Percentiles rank a stretch among this genome's conserved stretches.
These are phyloP conservation scores for Colletotrichum sp. DNA, from an alignment of 2,329 filamentous ascomycete species.

Conservation along the genomic window DNA sequence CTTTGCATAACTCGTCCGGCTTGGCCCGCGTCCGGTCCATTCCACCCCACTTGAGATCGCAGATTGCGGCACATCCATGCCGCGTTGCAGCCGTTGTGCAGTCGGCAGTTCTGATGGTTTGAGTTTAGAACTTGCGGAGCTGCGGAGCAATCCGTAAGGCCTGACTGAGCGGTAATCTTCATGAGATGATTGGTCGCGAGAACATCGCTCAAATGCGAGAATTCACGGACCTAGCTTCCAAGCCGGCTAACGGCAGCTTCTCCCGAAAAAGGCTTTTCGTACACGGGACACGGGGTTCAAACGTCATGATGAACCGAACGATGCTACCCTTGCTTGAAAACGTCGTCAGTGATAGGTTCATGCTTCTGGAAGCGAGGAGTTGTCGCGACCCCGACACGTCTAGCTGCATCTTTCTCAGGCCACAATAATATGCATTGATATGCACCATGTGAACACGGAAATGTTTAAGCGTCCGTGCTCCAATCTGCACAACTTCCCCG, in stretches of 20 bases:
- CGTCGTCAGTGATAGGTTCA: not conserved
- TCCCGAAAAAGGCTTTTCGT: not conserved
- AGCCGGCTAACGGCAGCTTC: not conserved
- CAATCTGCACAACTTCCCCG: not conserved
- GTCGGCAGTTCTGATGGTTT: not conserved
- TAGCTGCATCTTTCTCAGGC: not conserved
- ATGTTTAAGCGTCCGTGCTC: not conserved
- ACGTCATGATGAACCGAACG: not conserved
- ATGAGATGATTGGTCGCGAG: not conserved
- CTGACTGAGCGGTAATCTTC: not conserved
- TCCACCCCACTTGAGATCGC: not conserved
- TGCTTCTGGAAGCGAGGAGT: not conserved
- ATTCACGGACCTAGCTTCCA: not conserved
- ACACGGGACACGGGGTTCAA: not conserved
- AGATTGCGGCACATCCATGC: not conserved
- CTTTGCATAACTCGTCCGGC: not conserved
- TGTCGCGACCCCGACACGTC: not conserved
- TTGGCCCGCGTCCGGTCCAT: not conserved
- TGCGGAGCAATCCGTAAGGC: not conserved
- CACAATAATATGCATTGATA: not conserved
- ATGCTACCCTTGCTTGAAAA: not conserved
- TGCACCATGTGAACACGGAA: not conserved
- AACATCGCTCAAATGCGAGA: not conserved
- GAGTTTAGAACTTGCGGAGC: not conserved
- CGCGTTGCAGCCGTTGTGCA: not conserved